Conservation (phyloP, 176 grass and related monocot species). For the Bothriochloa decipiens region DNA sequence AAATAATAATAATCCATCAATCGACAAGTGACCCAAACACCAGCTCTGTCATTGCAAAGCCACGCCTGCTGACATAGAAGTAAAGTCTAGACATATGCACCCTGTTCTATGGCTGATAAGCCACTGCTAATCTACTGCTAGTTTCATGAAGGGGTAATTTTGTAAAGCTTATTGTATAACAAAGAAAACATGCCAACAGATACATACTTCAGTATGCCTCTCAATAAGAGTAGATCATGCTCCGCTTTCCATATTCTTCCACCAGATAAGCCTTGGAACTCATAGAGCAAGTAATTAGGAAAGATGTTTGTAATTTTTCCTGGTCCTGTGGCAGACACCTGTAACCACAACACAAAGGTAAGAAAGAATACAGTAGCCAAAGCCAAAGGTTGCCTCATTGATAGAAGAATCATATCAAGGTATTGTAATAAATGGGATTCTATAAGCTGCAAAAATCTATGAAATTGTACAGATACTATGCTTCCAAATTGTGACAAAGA, state of each 20-base stretch:
- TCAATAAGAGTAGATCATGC: constrained; percentile 77
- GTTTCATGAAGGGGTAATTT: constrained; percentile 30
- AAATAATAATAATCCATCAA: background rate
- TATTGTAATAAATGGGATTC: constrained; percentile 7
- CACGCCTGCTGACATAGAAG: background rate
- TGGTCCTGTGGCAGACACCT: constrained; percentile 54
- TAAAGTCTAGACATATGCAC: background rate
- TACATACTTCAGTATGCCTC: constrained; percentile 76
- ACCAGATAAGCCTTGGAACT: constrained; percentile 66
- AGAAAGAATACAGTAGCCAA: constrained; percentile 5
- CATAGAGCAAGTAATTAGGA: constrained; percentile 60
- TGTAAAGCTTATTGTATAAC: constrained; percentile 4
- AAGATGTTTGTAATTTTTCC: constrained; percentile 57
- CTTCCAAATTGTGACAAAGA: constrained; percentile 31
- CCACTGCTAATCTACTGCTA: background rate
- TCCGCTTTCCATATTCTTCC: constrained; percentile 75
- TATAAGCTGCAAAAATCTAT: constrained; percentile 11
- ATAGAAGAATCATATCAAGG: constrained; percentile 27
- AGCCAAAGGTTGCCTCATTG: constrained; percentile 29
- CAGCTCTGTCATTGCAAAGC: background rate
- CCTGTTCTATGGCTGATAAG: too few species aligned
- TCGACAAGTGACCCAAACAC: constrained; percentile 8
- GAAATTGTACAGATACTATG: constrained; percentile 18
- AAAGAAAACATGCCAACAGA: constrained; percentile 29
- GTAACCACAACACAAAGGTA: constrained; percentile 31